Evolutionary conservation across 192 early-diverging fungal genomes (phyloP).

Genomic region (Coemansia sp.): DNA sequence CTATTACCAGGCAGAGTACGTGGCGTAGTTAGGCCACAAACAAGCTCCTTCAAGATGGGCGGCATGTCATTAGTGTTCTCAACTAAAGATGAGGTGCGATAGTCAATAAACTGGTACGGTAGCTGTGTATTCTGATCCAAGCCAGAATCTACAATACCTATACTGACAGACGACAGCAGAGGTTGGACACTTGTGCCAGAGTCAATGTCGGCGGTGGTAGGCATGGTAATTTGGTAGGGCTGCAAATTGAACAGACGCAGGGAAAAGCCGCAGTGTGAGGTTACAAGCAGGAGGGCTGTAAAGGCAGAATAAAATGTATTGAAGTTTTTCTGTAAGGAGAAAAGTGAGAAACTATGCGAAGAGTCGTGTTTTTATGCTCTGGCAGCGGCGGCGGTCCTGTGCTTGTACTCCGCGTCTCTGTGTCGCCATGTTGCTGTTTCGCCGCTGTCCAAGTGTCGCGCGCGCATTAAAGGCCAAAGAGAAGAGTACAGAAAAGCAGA

Average conservation of each 20-base stretch:
- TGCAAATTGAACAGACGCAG: neutral
- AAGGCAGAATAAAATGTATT: too few relatives aligned
- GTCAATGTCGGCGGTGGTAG: conserved; percentile 6
- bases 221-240: neutral
- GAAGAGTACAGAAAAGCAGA: too few relatives aligned
- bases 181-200: neutral
- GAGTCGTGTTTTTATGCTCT: too few relatives aligned
- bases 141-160: neutral
- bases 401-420: too few relatives aligned
- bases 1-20: conserved; percentile 21
- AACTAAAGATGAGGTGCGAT: conserved; percentile 11
- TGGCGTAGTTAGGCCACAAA: conserved; percentile 19
- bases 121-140: neutral
- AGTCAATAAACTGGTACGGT: conserved; percentile 32
- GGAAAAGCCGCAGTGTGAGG: too few relatives aligned
- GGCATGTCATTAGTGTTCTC: conserved; percentile 9
- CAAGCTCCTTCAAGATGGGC: conserved; percentile 25
- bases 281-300: too few relatives aligned
- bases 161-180: neutral
- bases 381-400: too few relatives aligned
- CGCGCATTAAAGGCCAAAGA: too few relatives aligned
- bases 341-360: too few relatives aligned
- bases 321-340: too few relatives aligned
- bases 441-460: too few relatives aligned
- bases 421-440: too few relatives aligned